Percentiles rank a stretch among this genome's conserved stretches.
Conservation (phyloP, 495 filamentous ascomycete species). For the Aspergillus homomorphus region DNA sequence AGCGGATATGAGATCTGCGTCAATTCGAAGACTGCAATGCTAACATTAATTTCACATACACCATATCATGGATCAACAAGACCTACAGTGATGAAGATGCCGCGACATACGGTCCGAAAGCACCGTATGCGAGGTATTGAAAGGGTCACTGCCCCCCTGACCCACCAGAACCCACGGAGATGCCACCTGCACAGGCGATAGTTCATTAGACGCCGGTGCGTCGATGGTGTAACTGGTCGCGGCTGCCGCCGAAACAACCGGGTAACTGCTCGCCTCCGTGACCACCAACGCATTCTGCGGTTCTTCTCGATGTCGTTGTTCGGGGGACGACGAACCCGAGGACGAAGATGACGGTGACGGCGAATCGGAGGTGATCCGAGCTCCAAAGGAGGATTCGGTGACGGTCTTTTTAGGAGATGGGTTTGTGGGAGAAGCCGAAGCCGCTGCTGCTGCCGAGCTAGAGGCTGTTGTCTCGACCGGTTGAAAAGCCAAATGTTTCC, state of each 20-base stretch:
- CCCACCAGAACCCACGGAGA: constrained; percentile 31
- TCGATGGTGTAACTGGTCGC: constrained; percentile 17
- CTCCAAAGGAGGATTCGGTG: constrained; percentile 3
- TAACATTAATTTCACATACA: constrained; percentile 5
- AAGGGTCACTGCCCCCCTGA: constrained; percentile 40
- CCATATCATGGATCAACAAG: not conserved
- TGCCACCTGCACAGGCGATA: constrained; percentile 11
- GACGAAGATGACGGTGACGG: constrained; percentile 1
- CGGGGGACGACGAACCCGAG: constrained; percentile 14
- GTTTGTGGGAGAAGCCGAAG: constrained; percentile 5
- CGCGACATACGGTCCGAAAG: constrained; percentile 44
- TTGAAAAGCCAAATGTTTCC: constrained; percentile 43
- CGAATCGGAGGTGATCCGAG: constrained; percentile 2
- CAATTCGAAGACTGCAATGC: constrained; percentile 37
- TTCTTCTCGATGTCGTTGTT: constrained; percentile 14
- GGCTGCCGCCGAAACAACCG: constrained; percentile 8
- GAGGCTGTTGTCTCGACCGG: constrained; percentile 30
- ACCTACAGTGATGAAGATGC: constrained; percentile 43
- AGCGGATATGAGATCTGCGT: constrained; percentile 42
- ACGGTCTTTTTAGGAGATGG: constrained; percentile 3
- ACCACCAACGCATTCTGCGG: constrained; percentile 6
- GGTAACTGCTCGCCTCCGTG: constrained; percentile 11
- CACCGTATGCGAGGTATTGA: constrained; percentile 39
- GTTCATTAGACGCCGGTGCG: constrained; percentile 8
- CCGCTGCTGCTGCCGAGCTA: constrained; percentile 14